Evolutionary conservation across 2,329 filamentous ascomycete genomes (phyloP), one percentile per base, ranked within the genome.

Genomic region (Monilinia fructigena): DNA sequence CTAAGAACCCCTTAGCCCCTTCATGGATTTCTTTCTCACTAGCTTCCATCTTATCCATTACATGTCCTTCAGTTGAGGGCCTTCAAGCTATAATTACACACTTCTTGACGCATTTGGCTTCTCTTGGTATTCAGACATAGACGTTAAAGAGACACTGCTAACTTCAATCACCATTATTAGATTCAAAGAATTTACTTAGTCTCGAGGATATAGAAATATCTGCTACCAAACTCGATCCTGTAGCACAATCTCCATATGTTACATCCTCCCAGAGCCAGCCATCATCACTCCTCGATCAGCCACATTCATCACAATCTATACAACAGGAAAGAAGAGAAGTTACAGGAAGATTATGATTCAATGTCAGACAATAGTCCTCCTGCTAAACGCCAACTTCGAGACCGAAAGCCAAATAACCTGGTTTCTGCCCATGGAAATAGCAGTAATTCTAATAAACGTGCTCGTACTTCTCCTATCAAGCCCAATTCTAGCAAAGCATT

Each of bases 351-450:
- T 12, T 7, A 54, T 2, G 31, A 14, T 55, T 8, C 28, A 35
- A 38, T 38, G 11, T 14, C 11, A 55, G 20, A 54, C 10, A 54
- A n/a, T 7, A 55, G 4, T 2, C 31, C 53, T 55, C 53, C 31
- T 40, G 31, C 31, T 8, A 55, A 55, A 55, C 53, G 53, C 3
- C 53, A 55, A 55, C 38, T 55, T 28, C 18, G 53, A 14, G 53
- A 55, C 20, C 31, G 53, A 4, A 40, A 23, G 20, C 20, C 20
- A 16, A n/a, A n/a, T 35, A 38, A 20, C 53, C 4, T 14, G 3
- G 23, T 8, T 11, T 14, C 16, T 23, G 23, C 31, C 10, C n/a
- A n/a, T 7, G 20, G 18, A 38, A 38, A 55, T 11, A n/a, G 11
- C 31, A 4, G 31, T 23, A 55, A 11, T 23, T 18, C 53, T 16